These are phyloP conservation scores for Fusarium tanahbumbuense DNA, from an alignment of 2,329 filamentous ascomycete species.

Conservation along the genomic window DNA sequence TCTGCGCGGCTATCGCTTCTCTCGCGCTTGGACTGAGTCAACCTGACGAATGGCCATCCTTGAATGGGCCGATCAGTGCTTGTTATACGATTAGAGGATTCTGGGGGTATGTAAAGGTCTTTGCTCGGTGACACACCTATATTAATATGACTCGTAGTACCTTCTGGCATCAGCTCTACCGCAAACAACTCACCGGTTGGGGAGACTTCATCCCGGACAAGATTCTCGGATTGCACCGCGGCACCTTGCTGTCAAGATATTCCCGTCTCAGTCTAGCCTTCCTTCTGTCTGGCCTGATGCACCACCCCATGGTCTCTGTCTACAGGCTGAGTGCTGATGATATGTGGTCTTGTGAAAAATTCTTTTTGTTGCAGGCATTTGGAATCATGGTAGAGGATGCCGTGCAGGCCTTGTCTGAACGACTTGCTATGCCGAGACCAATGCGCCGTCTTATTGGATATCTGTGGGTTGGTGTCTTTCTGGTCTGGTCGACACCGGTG, in stretches of 20 bases:
- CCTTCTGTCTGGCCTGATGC: neutral
- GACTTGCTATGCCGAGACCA: neutral
- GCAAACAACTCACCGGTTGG: neutral
- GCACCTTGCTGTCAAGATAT: neutral
- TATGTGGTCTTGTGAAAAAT: neutral
- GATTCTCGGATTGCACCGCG: neutral
- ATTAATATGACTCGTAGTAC: neutral
- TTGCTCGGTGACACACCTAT: neutral
- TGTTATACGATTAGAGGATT: conserved; percentile 9
- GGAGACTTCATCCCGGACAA: conserved; percentile 7
- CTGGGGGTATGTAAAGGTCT: neutral
- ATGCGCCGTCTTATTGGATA: neutral
- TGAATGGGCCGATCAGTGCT: neutral
- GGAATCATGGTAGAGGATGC: neutral
- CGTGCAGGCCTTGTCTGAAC: too few species aligned
- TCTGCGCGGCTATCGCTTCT: neutral
- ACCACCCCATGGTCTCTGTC: neutral
- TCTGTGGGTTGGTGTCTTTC: neutral
- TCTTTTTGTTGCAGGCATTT: neutral
- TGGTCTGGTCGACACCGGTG: neutral
- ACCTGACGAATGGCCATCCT: conserved; percentile 6
- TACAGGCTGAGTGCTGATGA: neutral
- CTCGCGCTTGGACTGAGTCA: neutral
- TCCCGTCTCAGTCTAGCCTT: neutral
- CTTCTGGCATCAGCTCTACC: conserved; percentile 15